phyloP scores from a whole-genome alignment of 2,329 filamentous ascomycete species.

The Fusarium siculi region DNA sequence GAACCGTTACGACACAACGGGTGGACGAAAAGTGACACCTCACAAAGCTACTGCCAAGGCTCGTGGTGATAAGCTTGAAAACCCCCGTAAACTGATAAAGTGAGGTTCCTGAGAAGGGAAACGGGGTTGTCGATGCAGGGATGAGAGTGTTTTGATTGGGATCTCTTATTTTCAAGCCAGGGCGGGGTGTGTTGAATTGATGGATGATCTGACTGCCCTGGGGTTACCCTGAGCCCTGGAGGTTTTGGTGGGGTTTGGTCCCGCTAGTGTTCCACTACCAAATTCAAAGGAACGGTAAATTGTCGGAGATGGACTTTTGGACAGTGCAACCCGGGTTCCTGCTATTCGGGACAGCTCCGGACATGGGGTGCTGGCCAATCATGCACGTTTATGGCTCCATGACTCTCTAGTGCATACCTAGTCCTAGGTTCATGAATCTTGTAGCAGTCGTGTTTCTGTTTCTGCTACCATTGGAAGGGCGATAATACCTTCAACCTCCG shows the following conservation, averaged over 20 bases:
- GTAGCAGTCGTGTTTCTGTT: constrained; percentile 9
- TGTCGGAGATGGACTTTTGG: constrained; percentile 26
- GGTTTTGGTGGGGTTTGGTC: constrained; percentile 1
- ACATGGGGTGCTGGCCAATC: neutral
- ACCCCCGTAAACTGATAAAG: neutral
- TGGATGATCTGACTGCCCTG: constrained; percentile 32
- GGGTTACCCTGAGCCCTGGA: neutral
- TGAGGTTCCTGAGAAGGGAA: constrained; percentile 4
- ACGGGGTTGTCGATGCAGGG: constrained; percentile 16
- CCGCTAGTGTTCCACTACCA: constrained; percentile 17
- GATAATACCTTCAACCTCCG: neutral
- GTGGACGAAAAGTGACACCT: constrained; percentile 21
- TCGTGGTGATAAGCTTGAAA: constrained; percentile 14
- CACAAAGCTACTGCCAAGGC: constrained; percentile 12
- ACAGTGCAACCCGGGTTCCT: constrained; percentile 26
- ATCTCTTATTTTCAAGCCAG: constrained; percentile 2
- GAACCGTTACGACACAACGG: constrained; percentile 8
- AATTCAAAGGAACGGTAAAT: constrained; percentile 22
- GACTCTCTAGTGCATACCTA: constrained; percentile 16
- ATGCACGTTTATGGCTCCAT: neutral
- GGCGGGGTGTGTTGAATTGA: constrained; percentile 13
- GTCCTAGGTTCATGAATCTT: constrained; percentile 21
- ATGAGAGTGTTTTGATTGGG: constrained; percentile 19
- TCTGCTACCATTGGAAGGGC: neutral
- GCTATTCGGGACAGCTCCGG: constrained; percentile 29